Evolutionary conservation across 2,329 filamentous ascomycete genomes (phyloP), one percentile per base, ranked within the genome.

Genomic region (Zelopaecilomyces penicillatus): DNA sequence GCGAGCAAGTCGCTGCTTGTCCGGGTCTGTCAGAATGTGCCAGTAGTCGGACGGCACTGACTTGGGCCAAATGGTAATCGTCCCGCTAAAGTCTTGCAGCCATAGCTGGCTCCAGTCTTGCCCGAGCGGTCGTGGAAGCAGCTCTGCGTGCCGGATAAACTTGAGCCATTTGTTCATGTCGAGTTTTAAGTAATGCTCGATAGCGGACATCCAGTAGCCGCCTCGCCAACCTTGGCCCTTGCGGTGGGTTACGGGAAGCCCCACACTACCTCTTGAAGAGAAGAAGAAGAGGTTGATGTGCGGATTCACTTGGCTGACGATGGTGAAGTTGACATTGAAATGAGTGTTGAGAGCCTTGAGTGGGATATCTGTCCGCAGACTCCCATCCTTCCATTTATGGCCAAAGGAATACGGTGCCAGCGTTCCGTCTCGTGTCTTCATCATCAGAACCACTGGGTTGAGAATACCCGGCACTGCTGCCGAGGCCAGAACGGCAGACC

Each of bases 271-370:
- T 30, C 93, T 80, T 1, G 90, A 95, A 30, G 86, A 93, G 72
- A 97, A 98, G 76, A 98, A 97, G 74, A 98, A 98, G 29, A 97
- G 81, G 58, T 95, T 97, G 65, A 98, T 91, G 63, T 98, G 93
- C 2, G 93, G 93, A 63, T 98, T 98, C 40, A 96, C 91, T 67
- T 89, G 78, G 54, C 74, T 76, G 55, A 83, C 93, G 52, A 98
- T 90, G 52, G 87, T 91, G 65, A 97, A 98, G 62, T 95, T 96
- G 63, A 97, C 93, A 63, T 97, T 97, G 72, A 98, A 98, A 60
- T 97, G 88, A 1, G 95, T 74, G 62, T 98, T 97, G 42, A 98
- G 74, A 2, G 90, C 85, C 65, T 91, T 93, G 58, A 98, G 80
- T 0, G 93, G 93, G 29, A 98, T 96, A 58, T 98, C 93, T 1